Evolutionary conservation across 495 filamentous ascomycete species (phyloP).

Genomic region (Aspergillus asperescens): DNA sequence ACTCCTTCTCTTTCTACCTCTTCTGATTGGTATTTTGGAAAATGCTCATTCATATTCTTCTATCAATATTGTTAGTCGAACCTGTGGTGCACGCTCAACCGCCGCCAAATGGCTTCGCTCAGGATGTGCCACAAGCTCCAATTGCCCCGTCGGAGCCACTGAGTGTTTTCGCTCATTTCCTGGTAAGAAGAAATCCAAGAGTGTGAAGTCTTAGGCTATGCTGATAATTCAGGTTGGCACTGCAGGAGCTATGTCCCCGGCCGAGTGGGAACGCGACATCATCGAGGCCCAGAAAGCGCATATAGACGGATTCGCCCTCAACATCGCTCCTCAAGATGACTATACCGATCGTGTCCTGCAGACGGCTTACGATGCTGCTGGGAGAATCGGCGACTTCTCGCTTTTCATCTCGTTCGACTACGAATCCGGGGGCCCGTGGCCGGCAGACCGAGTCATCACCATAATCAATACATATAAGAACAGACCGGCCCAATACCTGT

Average conservation of each 20-base stretch:
- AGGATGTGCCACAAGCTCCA: slow-evolving; percentile 4
- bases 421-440: slow-evolving; percentile 51
- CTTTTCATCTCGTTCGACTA: slow-evolving; percentile 70
- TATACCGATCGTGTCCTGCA: slow-evolving; percentile 47
- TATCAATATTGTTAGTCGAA: slow-evolving; percentile 4
- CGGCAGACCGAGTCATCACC: slow-evolving; percentile 45
- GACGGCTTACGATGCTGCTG: slow-evolving; percentile 53
- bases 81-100: slow-evolving; percentile 1
- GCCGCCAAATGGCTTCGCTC: slow-evolving; percentile 6
- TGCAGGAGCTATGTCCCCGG: slow-evolving; percentile 26
- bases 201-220: background rate
- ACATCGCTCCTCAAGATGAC: slow-evolving; percentile 52
- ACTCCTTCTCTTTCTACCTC: background rate
- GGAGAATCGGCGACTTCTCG: slow-evolving; percentile 48
- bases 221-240: slow-evolving; percentile 24
- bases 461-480: slow-evolving; percentile 55
- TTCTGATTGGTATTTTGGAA: background rate
- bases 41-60: slow-evolving; percentile 8
- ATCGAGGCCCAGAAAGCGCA: slow-evolving; percentile 51
- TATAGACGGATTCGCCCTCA: slow-evolving; percentile 71
- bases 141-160: slow-evolving; percentile 13
- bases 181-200: slow-evolving; percentile 18
- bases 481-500: slow-evolving; percentile 48
- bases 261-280: slow-evolving; percentile 59
- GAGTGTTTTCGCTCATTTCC: slow-evolving; percentile 36